Conservation (phyloP, 192 early-diverging fungal species). For the Coemansia sp. region DNA sequence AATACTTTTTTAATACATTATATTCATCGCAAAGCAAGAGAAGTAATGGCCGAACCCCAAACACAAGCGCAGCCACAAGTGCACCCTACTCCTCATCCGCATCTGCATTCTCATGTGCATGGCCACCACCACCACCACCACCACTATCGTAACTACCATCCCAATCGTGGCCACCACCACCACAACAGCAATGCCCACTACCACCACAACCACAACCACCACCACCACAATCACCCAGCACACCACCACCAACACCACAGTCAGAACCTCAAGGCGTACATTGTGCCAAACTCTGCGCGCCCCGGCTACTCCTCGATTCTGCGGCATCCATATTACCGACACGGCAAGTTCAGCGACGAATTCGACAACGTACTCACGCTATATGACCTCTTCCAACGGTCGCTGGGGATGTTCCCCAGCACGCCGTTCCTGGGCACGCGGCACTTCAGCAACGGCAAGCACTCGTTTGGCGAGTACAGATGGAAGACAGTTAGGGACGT, state of each 20-base stretch:
- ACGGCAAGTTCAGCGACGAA: conserved; percentile 21
- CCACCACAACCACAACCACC: conserved; percentile 12
- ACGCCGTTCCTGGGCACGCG: conserved; percentile 67
- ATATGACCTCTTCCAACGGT: conserved; percentile 37
- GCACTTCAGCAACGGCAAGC: conserved; percentile 52
- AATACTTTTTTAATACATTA: too few species aligned
- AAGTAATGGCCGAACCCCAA: not conserved
- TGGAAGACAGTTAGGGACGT: conserved; percentile 71
- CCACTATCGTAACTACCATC: conserved; percentile 14
- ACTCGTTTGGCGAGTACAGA: conserved; percentile 57
- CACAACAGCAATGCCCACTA: not conserved
- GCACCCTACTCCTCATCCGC: conserved; percentile 9
- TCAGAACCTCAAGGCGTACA: conserved; percentile 8
- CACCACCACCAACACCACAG: not conserved
- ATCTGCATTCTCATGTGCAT: conserved; percentile 2
- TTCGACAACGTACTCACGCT: conserved; percentile 26
- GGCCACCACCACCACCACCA: conserved; percentile 29
- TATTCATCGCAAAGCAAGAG: too few species aligned
- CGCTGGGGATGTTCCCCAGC: conserved; percentile 56
- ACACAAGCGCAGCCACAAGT: too few species aligned
- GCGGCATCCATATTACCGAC: conserved; percentile 21
- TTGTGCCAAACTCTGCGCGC: conserved; percentile 25
- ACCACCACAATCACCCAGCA: not conserved
- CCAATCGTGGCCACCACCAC: not conserved
- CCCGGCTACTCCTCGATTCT: conserved; percentile 40